Evolutionary conservation across 495 filamentous ascomycete species (phyloP).

Genomic region (Penicillium turbatum): DNA sequence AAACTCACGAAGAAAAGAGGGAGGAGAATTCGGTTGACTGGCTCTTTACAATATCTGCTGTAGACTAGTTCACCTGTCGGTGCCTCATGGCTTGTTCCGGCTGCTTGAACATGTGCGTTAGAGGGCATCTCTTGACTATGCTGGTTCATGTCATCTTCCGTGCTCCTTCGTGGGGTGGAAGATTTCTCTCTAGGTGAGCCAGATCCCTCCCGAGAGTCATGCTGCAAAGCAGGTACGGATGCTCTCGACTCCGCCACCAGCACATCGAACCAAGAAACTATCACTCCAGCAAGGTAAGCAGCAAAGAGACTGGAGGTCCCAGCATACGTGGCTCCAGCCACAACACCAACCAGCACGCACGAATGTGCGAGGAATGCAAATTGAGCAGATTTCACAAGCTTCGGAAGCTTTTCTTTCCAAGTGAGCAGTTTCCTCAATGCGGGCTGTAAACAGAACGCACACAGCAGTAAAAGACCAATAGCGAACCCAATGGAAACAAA

Average conservation of each 20-base stretch:
- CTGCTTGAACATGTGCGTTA: neutral
- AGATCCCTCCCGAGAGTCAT: neutral
- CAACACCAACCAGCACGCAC: slow-evolving; percentile 46
- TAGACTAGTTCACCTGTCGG: slow-evolving; percentile 44
- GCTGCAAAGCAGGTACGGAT: neutral
- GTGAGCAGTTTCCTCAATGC: slow-evolving; percentile 16
- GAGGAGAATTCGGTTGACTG: slow-evolving; percentile 53
- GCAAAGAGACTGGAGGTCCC: slow-evolving; percentile 68
- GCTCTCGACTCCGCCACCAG: slow-evolving; percentile 9
- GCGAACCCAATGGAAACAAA: slow-evolving; percentile 56
- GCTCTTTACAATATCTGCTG: slow-evolving; percentile 50
- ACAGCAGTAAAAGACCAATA: slow-evolving; percentile 41
- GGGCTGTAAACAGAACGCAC: slow-evolving; percentile 42
- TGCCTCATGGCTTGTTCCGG: neutral
- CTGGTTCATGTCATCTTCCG: neutral
- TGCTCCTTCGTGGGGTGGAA: neutral
- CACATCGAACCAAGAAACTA: slow-evolving; percentile 52
- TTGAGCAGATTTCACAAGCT: slow-evolving; percentile 15
- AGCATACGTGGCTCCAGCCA: slow-evolving; percentile 56
- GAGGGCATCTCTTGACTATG: neutral
- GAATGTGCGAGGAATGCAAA: slow-evolving; percentile 42
- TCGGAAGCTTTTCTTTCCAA: slow-evolving; percentile 8
- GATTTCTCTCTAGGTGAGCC: too few species aligned
- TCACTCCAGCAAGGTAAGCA: slow-evolving; percentile 62
- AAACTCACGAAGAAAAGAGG: slow-evolving; percentile 70